Base-by-base conservation (phyloP, 108 stramenopile genomes). In the Discostella pseudostelligera region DNA sequence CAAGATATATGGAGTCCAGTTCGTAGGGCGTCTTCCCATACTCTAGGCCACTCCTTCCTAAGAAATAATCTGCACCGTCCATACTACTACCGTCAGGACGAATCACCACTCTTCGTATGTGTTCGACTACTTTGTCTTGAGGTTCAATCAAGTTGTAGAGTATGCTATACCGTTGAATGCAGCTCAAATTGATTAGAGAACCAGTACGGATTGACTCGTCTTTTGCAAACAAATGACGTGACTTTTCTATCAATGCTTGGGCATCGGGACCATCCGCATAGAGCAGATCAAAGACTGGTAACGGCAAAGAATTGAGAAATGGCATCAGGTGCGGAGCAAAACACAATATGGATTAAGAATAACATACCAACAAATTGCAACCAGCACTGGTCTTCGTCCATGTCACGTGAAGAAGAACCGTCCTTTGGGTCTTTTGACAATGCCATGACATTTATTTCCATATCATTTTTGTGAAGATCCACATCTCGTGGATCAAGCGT, bases 331-430 rank as follows among this genome's bases (percentile, higher is more conserved):
- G 32, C 32, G 32, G 32, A 32, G 32, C 32, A 32, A 32, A 32
- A 32, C 32, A 5, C 60, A 26, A 69, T 68, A 67, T 89, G 87
- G 3, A 93, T 62, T 47, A 89, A 70, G 56, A 90, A 86, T 69
- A 89, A 86, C 72, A 89, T 89, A 47, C 78, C 64, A 12, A 82
- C 61, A 67, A 73, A 90, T 48, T 83, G 83, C 12, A 94, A 67
- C 86, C 89, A 94, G 39, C 75, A 82, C 11, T 74, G 60, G 55
- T 81, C 66, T 1, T 79, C 83, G 20, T 74, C 21, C 11, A 67
- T 43, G 8, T 75, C 69, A 39, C 48, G 39, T 58, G 29, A 65
- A 2, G 54, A 46, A 20, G 51, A 57, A 47, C 69, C 13, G 16
- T 29, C 47, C 8, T 55, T 69, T 10, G 64, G 35, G n/a, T 22